Conservation (phyloP, 2,329 filamentous ascomycete species). For the Claviceps maximensis region DNA sequence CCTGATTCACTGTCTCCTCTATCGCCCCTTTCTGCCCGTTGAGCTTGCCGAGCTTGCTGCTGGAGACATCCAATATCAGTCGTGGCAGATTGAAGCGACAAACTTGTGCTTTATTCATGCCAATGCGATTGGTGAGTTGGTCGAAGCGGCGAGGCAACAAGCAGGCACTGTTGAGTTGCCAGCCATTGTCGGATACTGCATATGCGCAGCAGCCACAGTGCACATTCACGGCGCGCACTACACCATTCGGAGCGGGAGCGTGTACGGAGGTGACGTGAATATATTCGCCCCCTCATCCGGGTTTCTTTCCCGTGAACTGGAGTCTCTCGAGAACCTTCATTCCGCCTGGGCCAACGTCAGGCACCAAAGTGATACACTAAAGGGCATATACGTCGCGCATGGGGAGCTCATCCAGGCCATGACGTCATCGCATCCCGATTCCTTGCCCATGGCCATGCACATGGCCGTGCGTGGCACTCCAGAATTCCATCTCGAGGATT, state of each 20-base stretch:
- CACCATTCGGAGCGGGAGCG: conserved; percentile 30
- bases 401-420: conserved; percentile 60
- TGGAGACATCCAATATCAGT: conserved; percentile 64
- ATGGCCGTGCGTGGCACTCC: conserved; percentile 53
- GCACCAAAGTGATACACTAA: conserved; percentile 67
- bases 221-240: conserved; percentile 82
- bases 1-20: conserved; percentile 74
- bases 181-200: conserved; percentile 73
- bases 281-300: conserved; percentile 51
- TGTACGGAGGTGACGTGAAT: conserved; percentile 37
- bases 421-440: conserved; percentile 24
- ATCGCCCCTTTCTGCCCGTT: conserved; percentile 75
- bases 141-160: conserved; percentile 65
- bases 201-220: conserved; percentile 76
- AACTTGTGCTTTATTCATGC: conserved; percentile 78
- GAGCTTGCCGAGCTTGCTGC: conserved; percentile 70
- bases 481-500: conserved; percentile 75
- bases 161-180: conserved; percentile 71
- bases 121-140: conserved; percentile 73
- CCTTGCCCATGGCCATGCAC: conserved; percentile 28
- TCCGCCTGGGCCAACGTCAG: conserved; percentile 67
- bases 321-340: conserved; percentile 61
- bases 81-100: conserved; percentile 85
- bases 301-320: conserved; percentile 65
- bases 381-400: conserved; percentile 67